Conservation (phyloP, 768 basidiomycete genomes). For the Hericium alpestre region DNA sequence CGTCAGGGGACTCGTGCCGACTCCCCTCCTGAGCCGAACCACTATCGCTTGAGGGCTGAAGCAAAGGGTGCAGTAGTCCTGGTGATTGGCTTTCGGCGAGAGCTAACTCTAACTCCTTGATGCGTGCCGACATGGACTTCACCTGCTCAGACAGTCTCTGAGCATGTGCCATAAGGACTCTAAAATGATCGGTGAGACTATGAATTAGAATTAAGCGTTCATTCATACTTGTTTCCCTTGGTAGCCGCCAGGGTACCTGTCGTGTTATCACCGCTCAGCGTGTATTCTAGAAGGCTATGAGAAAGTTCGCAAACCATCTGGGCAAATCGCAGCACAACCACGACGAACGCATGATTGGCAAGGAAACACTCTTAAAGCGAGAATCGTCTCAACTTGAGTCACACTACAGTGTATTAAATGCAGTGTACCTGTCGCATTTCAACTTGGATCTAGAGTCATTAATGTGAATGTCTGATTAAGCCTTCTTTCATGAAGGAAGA, state of each 20-base stretch:
- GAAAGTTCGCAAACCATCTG: constrained; percentile 27
- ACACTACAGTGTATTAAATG: constrained; percentile 7
- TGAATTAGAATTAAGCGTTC: neutral
- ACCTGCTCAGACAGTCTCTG: constrained; percentile 38
- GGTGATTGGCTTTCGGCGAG: constrained; percentile 22
- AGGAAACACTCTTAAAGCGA: constrained; percentile 32
- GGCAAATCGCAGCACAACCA: constrained; percentile 43
- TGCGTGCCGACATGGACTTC: constrained; percentile 28
- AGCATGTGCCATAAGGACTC: constrained; percentile 42
- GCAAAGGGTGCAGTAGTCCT: constrained; percentile 8
- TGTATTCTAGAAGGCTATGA: neutral
- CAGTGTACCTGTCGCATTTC: constrained; percentile 36
- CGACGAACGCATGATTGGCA: constrained; percentile 47
- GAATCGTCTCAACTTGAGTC: neutral
- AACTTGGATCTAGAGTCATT: constrained; percentile 34
- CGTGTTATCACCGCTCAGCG: neutral
- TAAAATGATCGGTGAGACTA: constrained; percentile 12
- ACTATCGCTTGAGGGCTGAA: neutral
- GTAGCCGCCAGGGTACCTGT: constrained; percentile 40
- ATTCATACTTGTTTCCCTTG: constrained; percentile 45
- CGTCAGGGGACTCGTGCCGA: neutral
- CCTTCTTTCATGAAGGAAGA: neutral
- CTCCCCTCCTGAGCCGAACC: neutral
- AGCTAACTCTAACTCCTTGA: constrained; percentile 36
- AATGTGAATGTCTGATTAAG: neutral